Base-by-base conservation (phyloP, 441 rosid genomes). In the Macaranga tanarius region DNA sequence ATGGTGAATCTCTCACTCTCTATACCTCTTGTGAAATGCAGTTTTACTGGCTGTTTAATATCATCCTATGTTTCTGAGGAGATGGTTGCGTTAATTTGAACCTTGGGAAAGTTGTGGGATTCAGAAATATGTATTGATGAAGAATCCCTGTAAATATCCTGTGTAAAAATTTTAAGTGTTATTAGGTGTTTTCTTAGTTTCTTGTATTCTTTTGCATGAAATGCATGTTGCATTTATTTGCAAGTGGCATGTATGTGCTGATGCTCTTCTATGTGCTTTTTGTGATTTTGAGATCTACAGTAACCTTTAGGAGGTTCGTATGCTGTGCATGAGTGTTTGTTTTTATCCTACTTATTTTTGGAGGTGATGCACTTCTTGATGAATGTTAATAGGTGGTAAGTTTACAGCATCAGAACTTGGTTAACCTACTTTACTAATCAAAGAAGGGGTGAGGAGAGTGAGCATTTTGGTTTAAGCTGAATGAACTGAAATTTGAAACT, bases 51-150 rank as follows among this genome's bases (percentile, higher is more conserved):
- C 66, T 52, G 71, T 70, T 59, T 72, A 57, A 45, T 82, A 34
- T 71, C 31, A 67, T 67, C 9, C 44, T 61, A 65, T 73, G 57
- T 19, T 58, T 26, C 55, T 7, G 73, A 17, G 51, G 11, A 25
- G 52, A 40, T 75, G 28, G 26, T 54, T 75, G 76, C 62, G 67
- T 66, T 63, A 38, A 17, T 75, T 40, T 44, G 67, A 63, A 64
- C 65, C 69, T 25, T 50, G 64, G 75, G 77, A 73, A 69, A 58
- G 78, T 26, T 6, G 59, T 51, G 70, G 90, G 90, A 77, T 86
- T 93, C 84, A 48, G 89, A 90, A 77, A 88, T 79, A 69, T 74
- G 79, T 73, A 76, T 86, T 90, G 89, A 83, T 88, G 86, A 85
- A 77, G 92, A 82, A 81, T 87, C 89, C 89, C 61, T 69, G 83